Evolutionary conservation across 805 yeast genomes (phyloP), one percentile per base, ranked within the genome.

Genomic region (Cyberlindnera samutprakarnensis): DNA sequence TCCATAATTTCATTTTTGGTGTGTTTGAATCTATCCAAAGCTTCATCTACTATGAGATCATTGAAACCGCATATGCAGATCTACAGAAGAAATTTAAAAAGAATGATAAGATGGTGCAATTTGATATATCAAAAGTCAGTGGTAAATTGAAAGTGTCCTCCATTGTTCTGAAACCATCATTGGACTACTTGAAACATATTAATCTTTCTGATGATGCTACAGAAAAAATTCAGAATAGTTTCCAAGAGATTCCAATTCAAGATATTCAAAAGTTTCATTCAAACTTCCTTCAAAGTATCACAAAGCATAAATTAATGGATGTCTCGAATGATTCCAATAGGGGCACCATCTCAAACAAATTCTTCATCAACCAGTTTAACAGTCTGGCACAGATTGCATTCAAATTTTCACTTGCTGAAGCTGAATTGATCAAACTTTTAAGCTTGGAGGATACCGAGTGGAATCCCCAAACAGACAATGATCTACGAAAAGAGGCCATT

Each of bases 161-260:
- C 11, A 55, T 53, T 4, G 42, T 56, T 7, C 35, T 64, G 25
- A 45, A 44, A 27, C 66, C 68, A 5, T 40, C 41, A 7, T 18
- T 27, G 2, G 41, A 45, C 7, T 49, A 48, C 30, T 36, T 52
- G 28, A 31, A 27, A 3, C 39, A 32, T 7, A 35, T 46, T 18
- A 47, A 45, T 14, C 38, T 36, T 3, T 25, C 28, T 5, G 38
- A 35, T 9, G 16, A 20, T 4, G 16, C 33, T 5, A 43, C 33
- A 13, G 16, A 28, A 2, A 36, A n/a, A 9, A 16, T 27, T 6
- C 27, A 28, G 2, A 44, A 41, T 20, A 34, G 28, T 0, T 35
- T 46, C 32, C 53, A 54, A 26, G 60, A 57, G 13, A 57, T 57
- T 27, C 65, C 71, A 10, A 52, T 78, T 30, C 78, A 76, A 41